Conservation (phyloP, 2,329 filamentous ascomycete species). For the Alternaria arbusti region DNA sequence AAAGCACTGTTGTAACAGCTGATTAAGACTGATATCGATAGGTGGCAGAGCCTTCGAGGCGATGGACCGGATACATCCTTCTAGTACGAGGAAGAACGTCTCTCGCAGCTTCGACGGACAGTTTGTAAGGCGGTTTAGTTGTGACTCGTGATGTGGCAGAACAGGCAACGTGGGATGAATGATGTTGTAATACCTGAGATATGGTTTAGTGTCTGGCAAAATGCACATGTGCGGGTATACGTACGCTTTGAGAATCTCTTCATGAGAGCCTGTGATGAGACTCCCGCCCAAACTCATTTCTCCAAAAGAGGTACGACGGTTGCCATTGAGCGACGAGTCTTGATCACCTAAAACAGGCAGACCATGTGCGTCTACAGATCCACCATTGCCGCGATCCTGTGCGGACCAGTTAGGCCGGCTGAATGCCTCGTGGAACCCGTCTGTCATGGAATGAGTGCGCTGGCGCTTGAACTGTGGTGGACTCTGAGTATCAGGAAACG, state of each 20-base stretch:
- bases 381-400: slow-evolving; percentile 44
- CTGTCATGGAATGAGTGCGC: slow-evolving; percentile 49
- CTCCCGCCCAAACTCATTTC: slow-evolving; percentile 43
- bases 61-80: slow-evolving; percentile 42
- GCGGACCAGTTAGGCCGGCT: slow-evolving; percentile 42
- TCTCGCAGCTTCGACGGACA: slow-evolving; percentile 46
- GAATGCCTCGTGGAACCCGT: slow-evolving; percentile 43
- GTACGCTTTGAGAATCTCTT: slow-evolving; percentile 45
- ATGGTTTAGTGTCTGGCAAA: slow-evolving; percentile 16
- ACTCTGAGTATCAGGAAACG: slow-evolving; percentile 37
- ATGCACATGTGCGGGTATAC: background rate
- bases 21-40: slow-evolving; percentile 31
- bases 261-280: slow-evolving; percentile 44
- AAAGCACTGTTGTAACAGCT: slow-evolving; percentile 39
- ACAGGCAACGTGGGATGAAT: slow-evolving; percentile 47
- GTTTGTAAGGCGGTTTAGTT: slow-evolving; percentile 43
- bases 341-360: slow-evolving; percentile 32
- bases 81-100: slow-evolving; percentile 44
- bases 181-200: slow-evolving; percentile 42
- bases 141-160: slow-evolving; percentile 39
- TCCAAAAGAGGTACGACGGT: slow-evolving; percentile 44
- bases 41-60: slow-evolving; percentile 36
- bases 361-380: slow-evolving; percentile 23
- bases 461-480: slow-evolving; percentile 44
- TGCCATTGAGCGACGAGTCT: slow-evolving; percentile 42